Evolutionary conservation across 1,284 basidiomycete genomes (phyloP), one percentile per base, ranked within the genome.

Genomic region (Apiotrichum domesticum): DNA sequence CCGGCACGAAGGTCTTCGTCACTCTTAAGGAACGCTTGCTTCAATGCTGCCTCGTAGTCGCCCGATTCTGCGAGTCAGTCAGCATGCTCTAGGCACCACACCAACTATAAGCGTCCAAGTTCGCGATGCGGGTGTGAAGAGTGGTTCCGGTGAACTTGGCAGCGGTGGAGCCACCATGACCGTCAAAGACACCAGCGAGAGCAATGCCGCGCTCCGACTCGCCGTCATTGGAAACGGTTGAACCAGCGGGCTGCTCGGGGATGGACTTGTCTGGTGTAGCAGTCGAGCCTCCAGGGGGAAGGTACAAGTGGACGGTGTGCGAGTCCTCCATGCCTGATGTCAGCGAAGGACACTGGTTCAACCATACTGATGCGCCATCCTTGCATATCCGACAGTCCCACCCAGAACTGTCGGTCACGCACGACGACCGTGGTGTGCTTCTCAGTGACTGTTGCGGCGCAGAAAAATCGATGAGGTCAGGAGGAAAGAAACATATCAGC

Each of bases 141-240:
- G 93, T 86, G 67, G 87, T 83, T 37, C 95, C 95, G 0, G 94
- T 88, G 76, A 87, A 98, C 74, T 85, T 87, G 29, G 96, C 93
- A 21, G 94, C 90, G 1, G 87, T 83, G 29, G 87, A 84, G 48
- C 96, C 96, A 61, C 96, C 96, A 72, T 99, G 96, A 29, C 96
- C 96, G 77, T 99, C 96, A 72, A 97, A 98, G 1, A 99, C 94
- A 40, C 89, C 95, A 68, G 98, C 97, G 77, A 98, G 95, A 1
- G 79, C 78, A n/a, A 69, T 68, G 4, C 68, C 77, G 34, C 85
- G 80, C 71, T 87, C 87, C 14, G 80, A 80, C 34, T 83, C 80
- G 8, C 75, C 71, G 32, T 72, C 65, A 53, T 71, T 77, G 52
- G 76, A 67, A n/a, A 76, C 71, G 3, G 73, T 73, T 37, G 71